Percentiles rank a stretch among this genome's conserved stretches.
phyloP scores from a whole-genome alignment of 768 basidiomycete genomes.

The Erythrobasidium yunnanense region DNA sequence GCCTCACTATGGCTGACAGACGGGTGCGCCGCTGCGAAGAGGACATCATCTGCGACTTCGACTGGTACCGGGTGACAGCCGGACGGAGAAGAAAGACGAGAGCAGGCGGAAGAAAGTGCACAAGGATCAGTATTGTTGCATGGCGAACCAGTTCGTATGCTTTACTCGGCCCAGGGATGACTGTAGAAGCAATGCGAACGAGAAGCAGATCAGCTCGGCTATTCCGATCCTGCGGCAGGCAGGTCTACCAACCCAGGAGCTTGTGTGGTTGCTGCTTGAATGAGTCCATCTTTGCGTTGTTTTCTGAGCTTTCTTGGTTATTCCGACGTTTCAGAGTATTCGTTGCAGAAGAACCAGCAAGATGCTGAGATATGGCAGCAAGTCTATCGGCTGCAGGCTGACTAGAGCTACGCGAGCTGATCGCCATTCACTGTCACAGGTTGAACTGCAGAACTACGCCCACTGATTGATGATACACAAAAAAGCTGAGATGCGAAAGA shows the following conservation, averaged over 20 bases:
- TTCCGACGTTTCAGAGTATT: neutral
- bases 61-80: neutral
- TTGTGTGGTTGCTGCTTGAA: slow-evolving; percentile 27
- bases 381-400: neutral
- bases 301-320: neutral
- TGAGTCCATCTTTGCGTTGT: slow-evolving; percentile 15
- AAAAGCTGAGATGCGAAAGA: too few relatives aligned
- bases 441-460: too few relatives aligned
- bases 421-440: too few relatives aligned
- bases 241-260: slow-evolving; percentile 15
- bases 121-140: neutral
- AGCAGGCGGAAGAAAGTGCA: neutral
- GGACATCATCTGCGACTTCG: slow-evolving; percentile 43
- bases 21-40: slow-evolving; percentile 86
- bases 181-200: too few relatives aligned
- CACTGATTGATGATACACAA: too few relatives aligned
- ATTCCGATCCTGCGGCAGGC: neutral
- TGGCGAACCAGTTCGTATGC: too few relatives aligned
- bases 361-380: neutral
- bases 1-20: slow-evolving; percentile 46
- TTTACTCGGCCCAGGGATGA: slow-evolving; percentile 24
- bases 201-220: too few relatives aligned
- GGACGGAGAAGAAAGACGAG: neutral
- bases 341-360: neutral
- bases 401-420: neutral